These are phyloP conservation scores for Termitomyces sp. DNA, from an alignment of 1,284 basidiomycete genomes.

Conservation along the genomic window DNA sequence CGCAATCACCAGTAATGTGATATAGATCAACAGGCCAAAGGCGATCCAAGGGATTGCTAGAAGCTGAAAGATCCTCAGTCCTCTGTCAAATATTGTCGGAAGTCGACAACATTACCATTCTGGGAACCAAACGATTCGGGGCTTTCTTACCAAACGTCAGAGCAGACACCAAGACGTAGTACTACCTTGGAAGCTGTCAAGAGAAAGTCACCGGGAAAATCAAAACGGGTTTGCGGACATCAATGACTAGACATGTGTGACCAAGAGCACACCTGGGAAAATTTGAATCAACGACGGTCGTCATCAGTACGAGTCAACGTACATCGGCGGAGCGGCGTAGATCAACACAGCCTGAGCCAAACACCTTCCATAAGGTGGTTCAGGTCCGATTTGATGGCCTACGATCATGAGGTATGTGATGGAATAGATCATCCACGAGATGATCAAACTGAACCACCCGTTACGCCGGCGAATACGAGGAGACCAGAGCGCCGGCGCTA, in stretches of 20 bases:
- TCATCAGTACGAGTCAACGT: background rate
- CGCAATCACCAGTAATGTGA: background rate
- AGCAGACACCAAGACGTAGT: background rate
- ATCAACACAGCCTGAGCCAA: conserved; percentile 22
- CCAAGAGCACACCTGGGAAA: background rate
- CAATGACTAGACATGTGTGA: background rate
- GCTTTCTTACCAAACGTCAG: background rate
- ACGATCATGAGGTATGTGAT: conserved; percentile 21
- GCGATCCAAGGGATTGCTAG: background rate
- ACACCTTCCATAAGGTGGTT: conserved; percentile 20
- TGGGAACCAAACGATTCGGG: background rate
- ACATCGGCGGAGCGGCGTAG: conserved; percentile 21
- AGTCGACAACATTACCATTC: background rate
- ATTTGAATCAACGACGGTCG: too few relatives aligned
- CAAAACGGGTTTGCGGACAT: background rate
- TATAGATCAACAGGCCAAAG: background rate
- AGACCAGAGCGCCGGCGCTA: conserved; percentile 10
- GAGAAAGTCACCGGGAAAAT: background rate
- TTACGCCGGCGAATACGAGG: conserved; percentile 14
- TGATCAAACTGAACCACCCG: conserved; percentile 20
- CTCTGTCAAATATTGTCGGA: background rate
- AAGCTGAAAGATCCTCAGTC: background rate
- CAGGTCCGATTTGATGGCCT: conserved; percentile 21
- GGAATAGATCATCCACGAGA: conserved; percentile 21
- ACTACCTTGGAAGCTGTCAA: background rate